phyloP scores from a whole-genome alignment of 768 basidiomycete genomes.

The Gymnopilus junonius region DNA sequence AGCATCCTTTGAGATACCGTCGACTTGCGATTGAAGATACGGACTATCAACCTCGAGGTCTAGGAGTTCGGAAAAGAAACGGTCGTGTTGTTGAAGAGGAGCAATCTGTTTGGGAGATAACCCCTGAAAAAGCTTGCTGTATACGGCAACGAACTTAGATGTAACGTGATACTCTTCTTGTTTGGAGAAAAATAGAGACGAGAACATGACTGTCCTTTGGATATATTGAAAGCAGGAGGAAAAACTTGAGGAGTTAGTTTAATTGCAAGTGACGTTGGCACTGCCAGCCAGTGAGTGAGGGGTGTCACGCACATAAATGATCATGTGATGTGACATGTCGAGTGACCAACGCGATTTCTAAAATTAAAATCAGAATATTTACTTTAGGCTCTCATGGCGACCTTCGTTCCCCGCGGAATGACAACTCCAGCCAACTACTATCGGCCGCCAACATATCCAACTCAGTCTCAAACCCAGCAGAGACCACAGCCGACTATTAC shows the following conservation, averaged over 20 bases:
- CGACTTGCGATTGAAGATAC: constrained; percentile 46
- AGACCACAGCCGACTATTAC: constrained; percentile 46
- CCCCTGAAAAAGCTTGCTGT: constrained; percentile 58
- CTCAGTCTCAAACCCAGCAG: constrained; percentile 13
- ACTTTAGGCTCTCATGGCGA: constrained; percentile 17
- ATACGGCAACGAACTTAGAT: too few species aligned
- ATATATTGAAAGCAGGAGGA: too few species aligned
- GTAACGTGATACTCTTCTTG: too few species aligned
- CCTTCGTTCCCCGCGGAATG: constrained; percentile 25
- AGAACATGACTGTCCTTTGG: too few species aligned
- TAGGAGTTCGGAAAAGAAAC: constrained; percentile 60
- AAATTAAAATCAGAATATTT: too few species aligned
- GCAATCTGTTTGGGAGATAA: constrained; percentile 45
- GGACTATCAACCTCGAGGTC: constrained; percentile 54
- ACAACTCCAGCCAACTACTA: constrained; percentile 27
- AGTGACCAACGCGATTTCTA: constrained; percentile 27
- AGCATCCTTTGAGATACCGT: constrained; percentile 48
- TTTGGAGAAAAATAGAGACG: too few species aligned
- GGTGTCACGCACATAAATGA: constrained; percentile 24
- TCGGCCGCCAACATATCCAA: constrained; percentile 26
- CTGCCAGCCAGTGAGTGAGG: too few species aligned
- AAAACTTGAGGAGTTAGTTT: too few species aligned
- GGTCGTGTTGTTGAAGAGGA: constrained; percentile 45
- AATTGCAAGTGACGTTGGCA: too few species aligned
- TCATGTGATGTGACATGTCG: constrained; percentile 14